A percentile compares a stretch with the other conserved stretches of the same genome.
phyloP scores from a whole-genome alignment of 345 rosid genomes.

The Pistacia integerrima region DNA sequence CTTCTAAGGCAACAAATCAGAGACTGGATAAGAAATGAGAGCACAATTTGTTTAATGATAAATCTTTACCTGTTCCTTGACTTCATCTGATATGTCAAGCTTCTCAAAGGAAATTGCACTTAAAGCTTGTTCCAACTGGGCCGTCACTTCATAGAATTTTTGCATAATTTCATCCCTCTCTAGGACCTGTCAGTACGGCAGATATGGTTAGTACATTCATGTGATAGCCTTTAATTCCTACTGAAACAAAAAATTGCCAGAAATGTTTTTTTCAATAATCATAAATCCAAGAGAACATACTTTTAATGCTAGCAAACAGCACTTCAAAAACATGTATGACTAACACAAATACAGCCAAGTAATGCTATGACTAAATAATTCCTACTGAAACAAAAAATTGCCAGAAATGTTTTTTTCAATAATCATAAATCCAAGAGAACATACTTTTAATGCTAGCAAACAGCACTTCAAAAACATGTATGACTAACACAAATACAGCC shows the following conservation, averaged over 20 bases:
- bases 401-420: neutral
- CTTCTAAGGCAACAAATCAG: neutral
- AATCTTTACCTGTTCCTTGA: constrained; percentile 81
- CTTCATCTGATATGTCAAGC: constrained; percentile 95
- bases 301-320: neutral
- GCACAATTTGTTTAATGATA: neutral
- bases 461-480: neutral
- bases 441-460: neutral
- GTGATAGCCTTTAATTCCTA: neutral
- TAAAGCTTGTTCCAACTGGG: constrained; percentile 68
- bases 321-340: neutral
- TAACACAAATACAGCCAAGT: no score
- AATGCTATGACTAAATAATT: neutral
- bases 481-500: no score
- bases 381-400: neutral
- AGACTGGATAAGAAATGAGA: neutral
- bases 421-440: neutral
- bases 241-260: neutral
- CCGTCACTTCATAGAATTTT: constrained; percentile 67
- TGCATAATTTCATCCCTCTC: constrained; percentile 78
- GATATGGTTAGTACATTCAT: constrained; percentile 3
- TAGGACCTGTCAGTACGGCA: constrained; percentile 57
- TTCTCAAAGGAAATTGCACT: constrained; percentile 63
- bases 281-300: neutral
- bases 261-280: neutral